These are phyloP conservation scores for Zygoascus ofunaensis DNA, from an alignment of 805 yeast genomes.

Conservation along the genomic window DNA sequence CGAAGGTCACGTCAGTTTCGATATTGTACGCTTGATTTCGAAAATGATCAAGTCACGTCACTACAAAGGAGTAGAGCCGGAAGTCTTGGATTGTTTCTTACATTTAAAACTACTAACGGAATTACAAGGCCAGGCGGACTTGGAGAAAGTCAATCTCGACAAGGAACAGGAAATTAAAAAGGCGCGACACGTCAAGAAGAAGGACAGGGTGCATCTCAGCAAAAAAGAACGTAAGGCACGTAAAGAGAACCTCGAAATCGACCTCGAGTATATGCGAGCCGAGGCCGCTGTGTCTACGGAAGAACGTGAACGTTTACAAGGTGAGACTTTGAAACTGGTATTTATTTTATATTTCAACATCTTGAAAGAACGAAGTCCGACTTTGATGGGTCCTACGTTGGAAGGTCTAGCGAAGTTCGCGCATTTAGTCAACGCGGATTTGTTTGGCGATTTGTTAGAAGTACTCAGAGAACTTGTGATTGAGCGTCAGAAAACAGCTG, in stretches of 20 bases:
- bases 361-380: conserved; percentile 51
- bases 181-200: conserved; percentile 55
- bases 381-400: conserved; percentile 73
- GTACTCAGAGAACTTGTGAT: conserved; percentile 74
- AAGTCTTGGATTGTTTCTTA: conserved; percentile 63
- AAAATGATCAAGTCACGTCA: conserved; percentile 66
- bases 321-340: conserved; percentile 67
- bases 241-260: conserved; percentile 79
- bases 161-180: conserved; percentile 32
- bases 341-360: conserved; percentile 70
- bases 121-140: conserved; percentile 27
- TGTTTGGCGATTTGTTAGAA: conserved; percentile 85
- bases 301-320: conserved; percentile 77
- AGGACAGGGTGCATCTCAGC: conserved; percentile 84
- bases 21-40: conserved; percentile 55
- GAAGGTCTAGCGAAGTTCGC: conserved; percentile 91
- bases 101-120: conserved; percentile 42
- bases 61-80: conserved; percentile 76
- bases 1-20: conserved; percentile 74
- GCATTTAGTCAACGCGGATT: conserved; percentile 83
- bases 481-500: conserved; percentile 32
- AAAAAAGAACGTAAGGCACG: conserved; percentile 81
- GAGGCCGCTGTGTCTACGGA: conserved; percentile 81
- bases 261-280: conserved; percentile 79
- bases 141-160: conserved; percentile 32